Conservation (phyloP, 1,284 basidiomycete genomes). For the Pseudozyma hubeiensis region DNA sequence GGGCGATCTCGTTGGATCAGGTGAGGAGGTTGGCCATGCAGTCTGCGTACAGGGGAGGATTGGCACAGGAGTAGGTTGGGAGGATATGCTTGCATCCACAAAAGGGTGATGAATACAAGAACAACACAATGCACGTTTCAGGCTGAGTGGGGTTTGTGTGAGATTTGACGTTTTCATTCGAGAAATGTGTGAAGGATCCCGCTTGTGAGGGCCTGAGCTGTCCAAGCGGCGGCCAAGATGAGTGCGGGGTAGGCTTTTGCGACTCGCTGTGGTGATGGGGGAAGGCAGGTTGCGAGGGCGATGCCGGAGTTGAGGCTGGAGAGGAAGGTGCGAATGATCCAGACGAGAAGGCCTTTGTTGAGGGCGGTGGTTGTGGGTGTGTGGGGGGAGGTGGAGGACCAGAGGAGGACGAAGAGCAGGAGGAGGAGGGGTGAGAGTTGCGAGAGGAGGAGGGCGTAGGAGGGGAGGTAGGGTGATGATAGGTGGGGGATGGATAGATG, state of each 20-base stretch:
- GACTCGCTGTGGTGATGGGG: background rate
- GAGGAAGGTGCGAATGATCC: conserved; percentile 67
- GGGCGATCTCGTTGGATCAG: conserved; percentile 64
- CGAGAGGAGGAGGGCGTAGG: conserved; percentile 84
- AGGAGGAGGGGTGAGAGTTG: conserved; percentile 87
- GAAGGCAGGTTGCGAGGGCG: conserved; percentile 18
- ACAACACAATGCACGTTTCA: background rate
- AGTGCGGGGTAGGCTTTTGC: conserved; percentile 71
- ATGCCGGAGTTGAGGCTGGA: conserved; percentile 57
- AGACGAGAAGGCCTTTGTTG: conserved; percentile 56
- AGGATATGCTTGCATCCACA: background rate
- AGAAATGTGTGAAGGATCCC: conserved; percentile 4
- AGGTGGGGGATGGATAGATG: conserved; percentile 1
- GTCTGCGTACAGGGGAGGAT: conserved; percentile 54
- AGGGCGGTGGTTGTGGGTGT: background rate
- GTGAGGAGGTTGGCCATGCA: conserved; percentile 59
- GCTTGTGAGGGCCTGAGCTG: conserved; percentile 61
- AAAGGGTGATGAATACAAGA: conserved; percentile 69
- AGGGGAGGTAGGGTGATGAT: conserved; percentile 72
- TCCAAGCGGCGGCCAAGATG: conserved; percentile 83
- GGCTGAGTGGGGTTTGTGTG: too few species aligned
- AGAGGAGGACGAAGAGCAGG: conserved; percentile 83
- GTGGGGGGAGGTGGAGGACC: conserved; percentile 72
- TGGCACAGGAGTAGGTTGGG: conserved; percentile 72
- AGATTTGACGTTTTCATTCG: background rate